Base-by-base conservation (phyloP, 345 rosid genomes). In the Capsella bursapastoris region DNA sequence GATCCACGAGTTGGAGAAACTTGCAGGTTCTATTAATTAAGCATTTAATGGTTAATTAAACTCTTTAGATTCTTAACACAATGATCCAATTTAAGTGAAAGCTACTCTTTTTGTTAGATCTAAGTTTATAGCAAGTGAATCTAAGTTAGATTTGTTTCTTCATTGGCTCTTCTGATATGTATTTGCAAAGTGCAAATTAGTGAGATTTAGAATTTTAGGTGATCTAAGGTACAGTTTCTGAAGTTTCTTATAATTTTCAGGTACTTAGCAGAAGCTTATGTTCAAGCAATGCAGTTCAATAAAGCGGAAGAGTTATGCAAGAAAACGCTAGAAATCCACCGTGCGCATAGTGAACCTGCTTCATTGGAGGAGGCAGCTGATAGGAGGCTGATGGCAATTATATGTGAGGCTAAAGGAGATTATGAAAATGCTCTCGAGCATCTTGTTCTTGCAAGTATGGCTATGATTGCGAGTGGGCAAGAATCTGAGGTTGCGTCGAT, bases 1-100 rank as follows among this genome's bases (percentile, higher is more conserved):
- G 99, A 96, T 88, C 89, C 98, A 14, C 81, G 99, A 68, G 99
- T 96, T 49, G 98, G 96, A 41, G 99, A 96, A 85, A 96, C 98
- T 85, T 96, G 97, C 98, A 89, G 99, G 99, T 95, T 4, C 8
- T 31, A 12, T 45, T 25, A 31, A 13, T 35, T 45, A 27, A 57
- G 60, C 64, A 25, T 25, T 50, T 48, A 38, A 27, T 58, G 4
- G 43, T 0, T 40, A 40, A 29, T 28, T 66, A 25, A 57, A 18
- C 76, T 66, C 53, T 58, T 27, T 27, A 53, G 72, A 43, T 74
- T 44, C 65, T 15, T 72, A 10, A 37, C 43, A 18, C 35, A 37
- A 43, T 11, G 53, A 11, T 28, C 28, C 16, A 4, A 25, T 58
- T 64, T 44, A 34, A 3, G 29, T 37, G 22, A 57, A 57, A 47